These are phyloP conservation scores for Cucurbita pepo DNA, from an alignment of 306 rosid species.

Conservation along the genomic window DNA sequence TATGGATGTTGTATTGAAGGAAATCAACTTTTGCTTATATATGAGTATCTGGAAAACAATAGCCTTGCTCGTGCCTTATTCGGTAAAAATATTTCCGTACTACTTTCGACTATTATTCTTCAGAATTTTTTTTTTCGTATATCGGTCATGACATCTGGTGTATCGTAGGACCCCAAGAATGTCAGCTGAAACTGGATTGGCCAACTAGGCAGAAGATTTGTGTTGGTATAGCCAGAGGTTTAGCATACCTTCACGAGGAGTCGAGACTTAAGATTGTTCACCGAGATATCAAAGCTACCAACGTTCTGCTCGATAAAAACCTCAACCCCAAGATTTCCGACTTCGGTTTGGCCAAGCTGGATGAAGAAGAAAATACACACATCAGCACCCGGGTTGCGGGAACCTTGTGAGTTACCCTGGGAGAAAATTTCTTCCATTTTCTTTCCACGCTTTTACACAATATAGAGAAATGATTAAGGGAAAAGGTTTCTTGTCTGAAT, in stretches of 20 bases:
- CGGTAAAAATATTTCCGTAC: not conserved
- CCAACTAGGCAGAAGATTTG: constrained; percentile 52
- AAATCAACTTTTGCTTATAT: constrained; percentile 8
- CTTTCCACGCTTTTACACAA: not conserved
- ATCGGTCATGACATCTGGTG: not conserved
- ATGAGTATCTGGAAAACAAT: constrained; percentile 16
- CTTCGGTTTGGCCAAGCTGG: constrained; percentile 52
- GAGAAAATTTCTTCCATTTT: not conserved
- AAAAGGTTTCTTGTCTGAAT: not conserved
- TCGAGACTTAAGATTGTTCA: constrained; percentile 58
- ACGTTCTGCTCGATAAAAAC: constrained; percentile 44
- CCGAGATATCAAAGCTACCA: constrained; percentile 34
- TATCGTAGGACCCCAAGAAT: not conserved
- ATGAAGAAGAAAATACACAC: constrained; percentile 46
- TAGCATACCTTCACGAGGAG: constrained; percentile 69
- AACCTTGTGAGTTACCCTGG: constrained; percentile 34
- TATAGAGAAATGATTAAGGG: not conserved
- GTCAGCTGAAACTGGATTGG: constrained; percentile 35
- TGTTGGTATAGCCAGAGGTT: constrained; percentile 57
- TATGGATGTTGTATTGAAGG: constrained; percentile 4
- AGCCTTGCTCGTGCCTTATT: constrained; percentile 5
- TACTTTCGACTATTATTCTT: not conserved
- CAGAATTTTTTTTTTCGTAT: not conserved
- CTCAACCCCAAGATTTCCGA: constrained; percentile 60
- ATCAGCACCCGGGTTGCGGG: constrained; percentile 59